Evolutionary conservation across 371 early-diverging fungal genomes (phyloP).

Genomic region (Zopfochytrium polystomum): DNA sequence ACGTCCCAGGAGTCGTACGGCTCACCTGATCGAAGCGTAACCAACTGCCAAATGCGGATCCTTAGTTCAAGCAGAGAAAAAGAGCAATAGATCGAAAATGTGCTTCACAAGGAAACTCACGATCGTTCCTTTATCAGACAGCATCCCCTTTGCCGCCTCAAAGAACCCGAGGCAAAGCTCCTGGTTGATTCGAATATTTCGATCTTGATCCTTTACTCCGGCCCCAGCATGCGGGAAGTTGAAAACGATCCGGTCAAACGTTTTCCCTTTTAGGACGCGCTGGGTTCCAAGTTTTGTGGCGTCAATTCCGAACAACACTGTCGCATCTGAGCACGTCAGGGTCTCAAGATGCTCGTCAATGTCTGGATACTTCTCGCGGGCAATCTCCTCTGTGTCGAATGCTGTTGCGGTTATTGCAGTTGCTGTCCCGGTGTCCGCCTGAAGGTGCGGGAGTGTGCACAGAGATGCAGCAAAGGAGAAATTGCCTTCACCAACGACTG

Average conservation of each 20-base stretch:
- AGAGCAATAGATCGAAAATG: background rate
- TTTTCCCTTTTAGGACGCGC: constrained; percentile 5
- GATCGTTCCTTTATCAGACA: constrained; percentile 36
- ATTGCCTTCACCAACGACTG: constrained; percentile 39
- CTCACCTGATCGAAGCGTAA: constrained; percentile 77
- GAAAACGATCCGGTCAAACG: constrained; percentile 33
- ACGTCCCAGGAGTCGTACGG: constrained; percentile 91
- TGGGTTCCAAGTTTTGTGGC: constrained; percentile 12
- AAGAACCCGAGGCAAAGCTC: constrained; percentile 69
- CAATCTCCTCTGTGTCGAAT: constrained; percentile 27
- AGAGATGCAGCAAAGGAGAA: constrained; percentile 36
- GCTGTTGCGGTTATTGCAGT: constrained; percentile 31
- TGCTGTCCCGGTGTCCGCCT: too few species aligned
- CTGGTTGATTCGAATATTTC: constrained; percentile 84
- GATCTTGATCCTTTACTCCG: constrained; percentile 87
- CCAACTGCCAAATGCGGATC: constrained; percentile 30
- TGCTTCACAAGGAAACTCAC: constrained; percentile 6
- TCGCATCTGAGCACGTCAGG: constrained; percentile 5
- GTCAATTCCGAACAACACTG: constrained; percentile 25
- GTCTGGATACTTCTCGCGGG: constrained; percentile 16
- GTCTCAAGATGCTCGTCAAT: background rate
- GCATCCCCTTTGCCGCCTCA: constrained; percentile 53
- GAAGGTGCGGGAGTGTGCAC: constrained; percentile 11
- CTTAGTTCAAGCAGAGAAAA: constrained; percentile 13
- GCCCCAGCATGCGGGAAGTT: constrained; percentile 38